phyloP scores from a whole-genome alignment of 139 green algal species.

The Micromonas pusilla region DNA sequence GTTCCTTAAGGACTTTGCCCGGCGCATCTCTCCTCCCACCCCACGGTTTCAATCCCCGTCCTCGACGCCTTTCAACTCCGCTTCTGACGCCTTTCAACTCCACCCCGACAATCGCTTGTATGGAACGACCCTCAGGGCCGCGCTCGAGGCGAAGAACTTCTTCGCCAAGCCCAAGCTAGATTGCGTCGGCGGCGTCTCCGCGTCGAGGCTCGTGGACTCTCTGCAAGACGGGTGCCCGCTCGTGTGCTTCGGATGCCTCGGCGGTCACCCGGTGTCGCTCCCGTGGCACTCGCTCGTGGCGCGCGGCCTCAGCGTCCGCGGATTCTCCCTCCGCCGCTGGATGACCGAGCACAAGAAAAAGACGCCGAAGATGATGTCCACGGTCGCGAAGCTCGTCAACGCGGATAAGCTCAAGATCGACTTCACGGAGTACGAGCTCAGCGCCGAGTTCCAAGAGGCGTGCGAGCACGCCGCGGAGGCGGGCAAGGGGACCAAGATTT shows the following conservation, averaged over 20 bases:
- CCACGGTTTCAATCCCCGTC: too few species aligned
- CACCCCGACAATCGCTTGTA: too few species aligned
- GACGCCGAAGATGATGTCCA: slow-evolving; percentile 49
- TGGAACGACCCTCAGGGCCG: slow-evolving; percentile 51
- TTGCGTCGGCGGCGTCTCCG: slow-evolving; percentile 62
- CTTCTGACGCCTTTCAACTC: too few species aligned
- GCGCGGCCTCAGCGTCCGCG: slow-evolving; percentile 12
- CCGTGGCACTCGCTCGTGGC: slow-evolving; percentile 49
- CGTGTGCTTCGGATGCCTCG: slow-evolving; percentile 73
- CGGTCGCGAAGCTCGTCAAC: slow-evolving; percentile 64
- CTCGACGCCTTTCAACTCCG: too few species aligned
- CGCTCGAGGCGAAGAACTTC: slow-evolving; percentile 67
- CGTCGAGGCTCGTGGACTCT: slow-evolving; percentile 31
- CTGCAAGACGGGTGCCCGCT: slow-evolving; percentile 38
- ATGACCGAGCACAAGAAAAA: slow-evolving; percentile 51
- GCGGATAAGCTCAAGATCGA: slow-evolving; percentile 56
- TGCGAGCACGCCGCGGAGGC: slow-evolving; percentile 63
- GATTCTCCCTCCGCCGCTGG: slow-evolving; percentile 55
- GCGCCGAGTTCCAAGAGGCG: slow-evolving; percentile 64
- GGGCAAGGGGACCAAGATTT: slow-evolving; percentile 59
- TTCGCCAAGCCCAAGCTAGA: slow-evolving; percentile 77
- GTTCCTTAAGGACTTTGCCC: too few species aligned
- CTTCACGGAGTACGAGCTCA: slow-evolving; percentile 74
- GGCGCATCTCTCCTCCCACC: too few species aligned
- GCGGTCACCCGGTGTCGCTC: slow-evolving; percentile 50